Conservation (phyloP, 2,329 filamentous ascomycete genomes). For the Sphaceloma murrayae region DNA sequence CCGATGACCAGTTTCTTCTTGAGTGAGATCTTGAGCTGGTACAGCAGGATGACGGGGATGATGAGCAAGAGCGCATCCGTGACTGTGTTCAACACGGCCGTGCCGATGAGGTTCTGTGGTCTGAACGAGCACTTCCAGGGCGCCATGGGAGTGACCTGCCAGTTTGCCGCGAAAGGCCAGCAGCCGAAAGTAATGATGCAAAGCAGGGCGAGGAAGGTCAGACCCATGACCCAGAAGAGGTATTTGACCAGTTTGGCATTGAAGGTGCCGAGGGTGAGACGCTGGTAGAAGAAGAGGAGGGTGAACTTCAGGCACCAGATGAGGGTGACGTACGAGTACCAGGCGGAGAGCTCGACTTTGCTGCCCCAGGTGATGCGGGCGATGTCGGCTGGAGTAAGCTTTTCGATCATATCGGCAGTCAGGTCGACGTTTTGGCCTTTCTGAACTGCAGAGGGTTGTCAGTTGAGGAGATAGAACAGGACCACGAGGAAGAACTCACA, state of each 20-base stretch:
- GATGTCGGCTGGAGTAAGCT: conserved; percentile 26
- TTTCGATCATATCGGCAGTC: conserved; percentile 19
- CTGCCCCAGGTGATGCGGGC: conserved; percentile 28
- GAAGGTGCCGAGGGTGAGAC: conserved; percentile 28
- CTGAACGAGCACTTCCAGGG: conserved; percentile 26
- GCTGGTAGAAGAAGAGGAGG: conserved; percentile 28
- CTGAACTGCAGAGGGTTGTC: conserved; percentile 19
- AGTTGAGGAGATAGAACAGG: not conserved
- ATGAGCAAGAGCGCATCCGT: conserved; percentile 29
- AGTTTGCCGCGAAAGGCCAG: conserved; percentile 25
- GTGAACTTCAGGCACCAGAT: conserved; percentile 31
- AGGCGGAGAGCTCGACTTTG: conserved; percentile 32
- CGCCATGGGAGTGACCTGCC: conserved; percentile 26
- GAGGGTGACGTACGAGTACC: conserved; percentile 34
- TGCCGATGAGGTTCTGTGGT: conserved; percentile 25
- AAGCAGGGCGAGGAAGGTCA: conserved; percentile 28
- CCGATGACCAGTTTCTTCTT: conserved; percentile 29
- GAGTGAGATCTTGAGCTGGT: conserved; percentile 26
- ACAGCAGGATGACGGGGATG: conserved; percentile 31
- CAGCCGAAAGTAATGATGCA: conserved; percentile 28
- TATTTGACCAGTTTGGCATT: conserved; percentile 28
- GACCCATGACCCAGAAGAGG: conserved; percentile 23
- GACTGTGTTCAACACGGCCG: conserved; percentile 27
- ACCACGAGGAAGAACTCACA: conserved; percentile 22
- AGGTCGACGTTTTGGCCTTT: conserved; percentile 27